These are phyloP conservation scores for Baudoinia panamericana DNA, from an alignment of 495 filamentous ascomycete species.

Conservation along the genomic window DNA sequence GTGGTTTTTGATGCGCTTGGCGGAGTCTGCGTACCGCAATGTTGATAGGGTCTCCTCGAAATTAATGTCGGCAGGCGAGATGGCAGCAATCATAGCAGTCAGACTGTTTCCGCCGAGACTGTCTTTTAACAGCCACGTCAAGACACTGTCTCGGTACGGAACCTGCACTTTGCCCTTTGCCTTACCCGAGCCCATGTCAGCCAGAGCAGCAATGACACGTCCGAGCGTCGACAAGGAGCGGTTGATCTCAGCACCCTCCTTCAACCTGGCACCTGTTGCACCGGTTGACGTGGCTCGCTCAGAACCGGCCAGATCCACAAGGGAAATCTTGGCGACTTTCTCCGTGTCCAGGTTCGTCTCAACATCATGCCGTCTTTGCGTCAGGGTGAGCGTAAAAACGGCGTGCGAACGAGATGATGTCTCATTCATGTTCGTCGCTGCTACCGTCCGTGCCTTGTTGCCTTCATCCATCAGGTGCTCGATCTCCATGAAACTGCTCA, in stretches of 20 bases:
- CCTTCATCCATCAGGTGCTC: constrained; percentile 98
- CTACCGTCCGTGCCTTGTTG: constrained; percentile 95
- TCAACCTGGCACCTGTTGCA: constrained; percentile 86
- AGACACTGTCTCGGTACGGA: constrained; percentile 89
- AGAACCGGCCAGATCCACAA: constrained; percentile 95
- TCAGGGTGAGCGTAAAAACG: constrained; percentile 92
- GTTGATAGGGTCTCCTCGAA: constrained; percentile 96
- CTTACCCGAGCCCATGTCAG: constrained; percentile 74
- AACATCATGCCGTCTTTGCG: constrained; percentile 81
- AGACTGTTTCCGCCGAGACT: constrained; percentile 97
- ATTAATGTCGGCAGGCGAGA: constrained; percentile 97
- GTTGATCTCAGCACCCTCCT: constrained; percentile 98
- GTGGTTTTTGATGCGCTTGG: constrained; percentile 99
- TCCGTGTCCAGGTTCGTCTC: constrained; percentile 95
- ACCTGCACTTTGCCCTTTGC: constrained; percentile 62
- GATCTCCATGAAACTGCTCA: constrained; percentile 90
- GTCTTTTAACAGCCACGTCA: constrained; percentile 97
- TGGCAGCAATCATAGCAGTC: constrained; percentile 99
- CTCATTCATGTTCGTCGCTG: constrained; percentile 99
- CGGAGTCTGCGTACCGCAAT: constrained; percentile 89
- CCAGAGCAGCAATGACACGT: constrained; percentile 93
- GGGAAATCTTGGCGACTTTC: constrained; percentile 93
- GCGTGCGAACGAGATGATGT: constrained; percentile 96
- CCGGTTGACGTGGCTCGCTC: constrained; percentile 93
- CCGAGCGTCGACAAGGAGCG: constrained; percentile 90